Conservation (phyloP, 2,329 filamentous ascomycete genomes). For the Xylaria polymorpha region DNA sequence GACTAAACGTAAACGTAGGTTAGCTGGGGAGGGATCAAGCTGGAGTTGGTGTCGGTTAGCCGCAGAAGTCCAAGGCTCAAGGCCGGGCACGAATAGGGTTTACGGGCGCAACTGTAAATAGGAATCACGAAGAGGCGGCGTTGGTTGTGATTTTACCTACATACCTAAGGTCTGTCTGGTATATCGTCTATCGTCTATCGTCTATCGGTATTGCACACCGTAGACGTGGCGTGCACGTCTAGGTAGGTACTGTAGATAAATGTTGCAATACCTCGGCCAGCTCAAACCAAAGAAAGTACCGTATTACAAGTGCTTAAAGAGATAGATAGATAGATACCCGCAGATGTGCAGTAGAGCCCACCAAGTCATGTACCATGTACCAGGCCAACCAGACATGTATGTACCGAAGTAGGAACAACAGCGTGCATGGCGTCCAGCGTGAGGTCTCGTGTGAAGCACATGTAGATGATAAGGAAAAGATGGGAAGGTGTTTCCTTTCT, state of each 20-base stretch:
- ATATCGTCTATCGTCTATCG: too few species aligned
- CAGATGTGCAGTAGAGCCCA: background rate
- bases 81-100: slow-evolving; percentile 31
- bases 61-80: slow-evolving; percentile 19
- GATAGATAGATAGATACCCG: too few species aligned
- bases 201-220: slow-evolving; percentile 2
- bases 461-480: background rate
- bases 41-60: slow-evolving; percentile 18
- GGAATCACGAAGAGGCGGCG: slow-evolving; percentile 19
- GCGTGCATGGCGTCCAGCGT: background rate
- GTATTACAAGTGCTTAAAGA: background rate
- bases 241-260: background rate
- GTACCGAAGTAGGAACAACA: background rate
- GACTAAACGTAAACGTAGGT: background rate
- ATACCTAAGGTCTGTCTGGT: background rate
- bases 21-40: slow-evolving; percentile 20
- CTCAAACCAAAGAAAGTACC: too few species aligned
- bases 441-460: background rate
- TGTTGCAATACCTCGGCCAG: background rate
- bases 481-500: background rate
- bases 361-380: slow-evolving; percentile 1
- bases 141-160: slow-evolving; percentile 1
- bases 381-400: background rate
- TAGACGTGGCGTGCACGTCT: background rate
- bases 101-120: slow-evolving; percentile 29